A percentile compares a stretch with the other conserved stretches of the same genome.
phyloP scores from a whole-genome alignment of 2,329 filamentous ascomycete species.

The Podosphaera leucotricha region DNA sequence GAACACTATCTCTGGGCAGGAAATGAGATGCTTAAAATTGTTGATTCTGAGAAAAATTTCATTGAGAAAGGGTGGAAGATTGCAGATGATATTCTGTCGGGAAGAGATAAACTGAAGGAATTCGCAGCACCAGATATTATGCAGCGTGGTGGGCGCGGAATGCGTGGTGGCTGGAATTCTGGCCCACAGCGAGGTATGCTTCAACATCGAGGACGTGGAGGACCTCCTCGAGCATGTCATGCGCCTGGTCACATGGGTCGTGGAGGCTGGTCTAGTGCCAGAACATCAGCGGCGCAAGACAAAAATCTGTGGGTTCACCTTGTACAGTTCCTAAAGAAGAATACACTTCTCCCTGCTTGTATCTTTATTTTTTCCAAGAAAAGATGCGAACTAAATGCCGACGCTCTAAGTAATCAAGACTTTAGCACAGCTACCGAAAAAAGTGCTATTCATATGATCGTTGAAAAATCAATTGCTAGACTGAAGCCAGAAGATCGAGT shows the following conservation, averaged over 20 bases:
- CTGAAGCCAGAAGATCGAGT: constrained; percentile 73
- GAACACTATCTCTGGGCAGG: constrained; percentile 94
- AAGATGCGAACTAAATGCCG: constrained; percentile 88
- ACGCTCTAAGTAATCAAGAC: constrained; percentile 83
- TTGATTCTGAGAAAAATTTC: constrained; percentile 79
- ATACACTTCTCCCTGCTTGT: constrained; percentile 69
- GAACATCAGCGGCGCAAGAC: constrained; percentile 79
- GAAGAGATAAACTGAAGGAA: constrained; percentile 52
- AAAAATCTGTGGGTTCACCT: constrained; percentile 93
- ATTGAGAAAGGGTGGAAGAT: constrained; percentile 87
- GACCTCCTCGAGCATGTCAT: constrained; percentile 26
- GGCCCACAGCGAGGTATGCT: constrained; percentile 21
- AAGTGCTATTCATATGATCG: constrained; percentile 91
- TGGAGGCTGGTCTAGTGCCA: constrained; percentile 61
- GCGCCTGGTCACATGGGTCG: constrained; percentile 70
- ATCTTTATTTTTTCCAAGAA: constrained; percentile 99
- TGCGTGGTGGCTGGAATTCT: constrained; percentile 25
- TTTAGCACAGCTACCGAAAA: constrained; percentile 87
- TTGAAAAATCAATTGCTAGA: constrained; percentile 80
- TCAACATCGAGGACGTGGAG: constrained; percentile 28
- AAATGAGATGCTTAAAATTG: constrained; percentile 83
- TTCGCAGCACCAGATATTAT: constrained; percentile 17
- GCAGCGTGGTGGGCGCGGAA: constrained; percentile 24
- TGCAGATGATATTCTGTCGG: constrained; percentile 59
- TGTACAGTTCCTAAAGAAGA: constrained; percentile 72